Base-by-base conservation (phyloP, 2,329 filamentous ascomycete species). In the Colletotrichum tabaci region DNA sequence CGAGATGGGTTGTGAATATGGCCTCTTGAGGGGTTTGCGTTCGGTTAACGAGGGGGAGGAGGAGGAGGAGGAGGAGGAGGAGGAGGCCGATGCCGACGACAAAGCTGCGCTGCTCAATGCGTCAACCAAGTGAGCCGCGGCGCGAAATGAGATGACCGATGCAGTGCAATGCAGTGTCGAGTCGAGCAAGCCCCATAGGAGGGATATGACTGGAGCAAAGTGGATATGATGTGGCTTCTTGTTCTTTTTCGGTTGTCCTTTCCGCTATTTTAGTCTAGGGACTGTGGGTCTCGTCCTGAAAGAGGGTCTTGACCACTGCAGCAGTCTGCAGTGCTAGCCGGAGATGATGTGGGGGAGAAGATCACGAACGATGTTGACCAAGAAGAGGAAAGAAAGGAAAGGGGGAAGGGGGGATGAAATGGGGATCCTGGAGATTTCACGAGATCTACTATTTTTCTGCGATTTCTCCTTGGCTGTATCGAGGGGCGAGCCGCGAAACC, bases 261-360 rank as follows among this genome's bases (percentile, higher is more conserved):
- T 52, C 67, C 53, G 60, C 15, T 60, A 35, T 46, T 42, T 61
- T 30, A 38, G 61, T 49, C 60, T 21, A 64, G 58, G 67, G 18
- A 16, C 70, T 38, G 35, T 38, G 35, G 35, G 12, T 10, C 35
- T 61, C 57, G 57, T 66, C 42, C 47, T 21, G 49, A 61, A 70
- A 63, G 69, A 72, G 69, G 65, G 65, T 69, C 69, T 64, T 64
- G 46, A 23, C 65, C 58, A 53, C 64, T 72, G 46, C 64, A 60
- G 58, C 69, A 64, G 58, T 58, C 9, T 38, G 35, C 35, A 38
- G 35, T 38, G 35, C 35, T 71, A 47, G 47, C 57, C 70, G 67
- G 70, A 72, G 70, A 72, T 72, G 66, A 72, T 72, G 69, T 66
- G 67, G 66, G 46, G 47, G 30, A 23, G 16, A 9, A n/a, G 35